Evolutionary conservation across 2,329 filamentous ascomycete genomes (phyloP), one percentile per base, ranked within the genome.

Genomic region (Penicillium capsulatum): DNA sequence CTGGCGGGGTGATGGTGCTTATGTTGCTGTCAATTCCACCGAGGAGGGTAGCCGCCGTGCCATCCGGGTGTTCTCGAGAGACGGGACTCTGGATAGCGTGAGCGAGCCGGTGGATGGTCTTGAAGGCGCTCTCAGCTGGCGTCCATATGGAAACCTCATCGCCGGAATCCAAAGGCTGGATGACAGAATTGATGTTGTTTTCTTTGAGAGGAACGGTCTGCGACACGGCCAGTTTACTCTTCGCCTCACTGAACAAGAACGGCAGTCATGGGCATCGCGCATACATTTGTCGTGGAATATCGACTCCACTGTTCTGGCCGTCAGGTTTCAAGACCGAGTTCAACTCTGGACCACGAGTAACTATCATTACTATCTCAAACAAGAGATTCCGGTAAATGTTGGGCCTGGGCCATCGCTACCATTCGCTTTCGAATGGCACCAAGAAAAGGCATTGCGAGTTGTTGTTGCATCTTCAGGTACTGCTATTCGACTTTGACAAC

Each of bases 271-370:
- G 51, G 74, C 73, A 8, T 73, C 74, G 29, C 71, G 75, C 34
- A 81, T 94, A 38, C 68, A 70, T 17, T 70, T 98, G 10, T 75
- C 78, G 33, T 98, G 92, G 92, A 98, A 96, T 59, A 76, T 80
- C 3, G 91, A 98, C 61, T 98, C 92, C 0, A 91, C 83, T 1
- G 87, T 95, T 1, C 74, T 98, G 31, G 89, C 91, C 4, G 82
- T 96, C n/a, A 73, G 79, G 1, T 79, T 90, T 52, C 71, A 72
- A 20, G 79, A 89, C 48, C 76, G 80, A 40, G 70, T 92, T n/a
- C 92, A 98, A 59, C 71, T 98, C 1, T 98, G 92, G 92, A 95
- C 89, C 1, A 95, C 84, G 76, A 86, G 88, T 14, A 98, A 98
- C 63, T 98, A 98, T 54, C 87, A 97, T 61, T 98, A 92, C 79